phyloP scores from a whole-genome alignment of 225 moss, liverwort and hornwort genomes.

The Physcomitrium patens region DNA sequence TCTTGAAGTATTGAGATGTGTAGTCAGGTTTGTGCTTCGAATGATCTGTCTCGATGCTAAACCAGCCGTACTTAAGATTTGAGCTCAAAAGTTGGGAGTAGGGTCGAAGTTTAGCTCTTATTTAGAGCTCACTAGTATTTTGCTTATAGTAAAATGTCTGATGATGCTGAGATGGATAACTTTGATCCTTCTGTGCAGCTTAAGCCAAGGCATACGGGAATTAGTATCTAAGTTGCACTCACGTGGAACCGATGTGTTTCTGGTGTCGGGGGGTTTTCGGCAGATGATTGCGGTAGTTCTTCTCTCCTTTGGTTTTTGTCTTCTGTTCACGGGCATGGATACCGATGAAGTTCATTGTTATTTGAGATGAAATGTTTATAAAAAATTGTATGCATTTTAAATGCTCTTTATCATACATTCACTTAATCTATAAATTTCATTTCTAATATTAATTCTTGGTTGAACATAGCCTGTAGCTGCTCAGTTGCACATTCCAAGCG shows the following conservation, averaged over 20 bases:
- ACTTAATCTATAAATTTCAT: too few species aligned
- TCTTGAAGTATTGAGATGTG: background rate
- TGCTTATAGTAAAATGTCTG: constrained; percentile 2
- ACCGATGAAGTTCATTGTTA: constrained; percentile 6
- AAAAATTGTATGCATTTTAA: too few species aligned
- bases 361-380: background rate
- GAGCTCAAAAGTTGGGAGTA: background rate
- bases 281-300: constrained; percentile 83
- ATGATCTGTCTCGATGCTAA: background rate
- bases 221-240: constrained; percentile 62
- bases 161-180: constrained; percentile 2
- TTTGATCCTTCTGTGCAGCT: constrained; percentile 39
- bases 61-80: background rate
- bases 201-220: constrained; percentile 71
- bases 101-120: background rate
- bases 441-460: background rate
- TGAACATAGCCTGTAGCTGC: constrained; percentile 68
- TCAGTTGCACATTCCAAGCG: constrained; percentile 63
- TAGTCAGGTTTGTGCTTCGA: background rate
- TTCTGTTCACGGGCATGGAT: constrained; percentile 8
- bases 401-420: too few species aligned
- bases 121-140: background rate
- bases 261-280: constrained; percentile 90
- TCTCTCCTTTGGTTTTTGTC: background rate
- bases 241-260: constrained; percentile 75